Base-by-base conservation (phyloP, 78 protist genomes). In the Dictyostelium capitatum region DNA sequence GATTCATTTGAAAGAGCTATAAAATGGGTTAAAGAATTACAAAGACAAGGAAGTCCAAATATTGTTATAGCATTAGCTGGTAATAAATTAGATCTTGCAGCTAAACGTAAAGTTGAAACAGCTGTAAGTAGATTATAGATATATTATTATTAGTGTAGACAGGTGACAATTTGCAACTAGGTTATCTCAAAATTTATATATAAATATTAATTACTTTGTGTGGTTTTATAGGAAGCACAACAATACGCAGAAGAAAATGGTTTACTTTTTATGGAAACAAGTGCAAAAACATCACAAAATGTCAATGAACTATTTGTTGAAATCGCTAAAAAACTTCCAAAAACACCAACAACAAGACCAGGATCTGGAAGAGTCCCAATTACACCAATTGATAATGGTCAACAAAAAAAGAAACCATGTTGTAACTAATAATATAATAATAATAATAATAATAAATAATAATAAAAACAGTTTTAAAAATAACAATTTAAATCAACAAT, bases 11-110 rank as follows among this genome's bases (percentile, higher is more conserved):
- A 69, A 48, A 96, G 99, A 28, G 99, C 99, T 7, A 96, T 97
- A 79, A 81, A 77, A 11, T 98, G 99, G 99, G 99, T 99, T 25
- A 90, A 96, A 78, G 99, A 98, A 80, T 90, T 99, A 75, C 99
- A 98, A 83, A 94, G 99, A 14, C 99, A 98, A 79, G 99, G 98
- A 12, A 93, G 83, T 59, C 98, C 99, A 47, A 96, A 98, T 82
- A 96, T 97, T 19, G 98, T 98, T 56, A 97, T 99, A 10, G 99
- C 99, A 7, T 95, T 99, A 23, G 98, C 98, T 0, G 99, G 99
- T 56, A 99, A 99, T 95, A 99, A 99, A 95, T 47, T 89, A n/a
- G 99, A 99, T 91, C 81, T 98, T 41, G 89, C 80, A 12, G 94
- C 95, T 10, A 96, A 97, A 97, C 95, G 97, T 48, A 82, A 87